Base-by-base conservation (phyloP, 169 alveolate species). In the Perkinsus olseni region DNA sequence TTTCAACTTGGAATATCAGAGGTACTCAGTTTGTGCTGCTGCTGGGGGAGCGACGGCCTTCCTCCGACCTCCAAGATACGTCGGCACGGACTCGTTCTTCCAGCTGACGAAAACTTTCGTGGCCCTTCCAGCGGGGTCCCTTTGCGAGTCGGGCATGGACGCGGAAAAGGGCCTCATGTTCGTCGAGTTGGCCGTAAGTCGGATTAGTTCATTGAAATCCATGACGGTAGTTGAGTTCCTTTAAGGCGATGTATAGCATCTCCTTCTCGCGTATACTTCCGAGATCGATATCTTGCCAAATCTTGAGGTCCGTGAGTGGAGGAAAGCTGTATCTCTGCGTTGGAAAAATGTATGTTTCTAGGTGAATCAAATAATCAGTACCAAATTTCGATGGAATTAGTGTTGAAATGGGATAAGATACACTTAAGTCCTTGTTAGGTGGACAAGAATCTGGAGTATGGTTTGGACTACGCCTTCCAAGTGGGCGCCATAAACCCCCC, bases 401-500 rank as follows among this genome's bases (percentile, higher is more conserved):
- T 40, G 50, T 3, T 40, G 21, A 11, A 40, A 40, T 40, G 11
- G 11, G 50, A 62, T 28, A 24, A 6, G 4, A 24, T 28, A 13
- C 28, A 24, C 13, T 8, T 13, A 24, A 6, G 0, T 24, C 17
- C 82, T 28, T 28, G 37, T 62, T 4, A 62, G 82, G 31, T 62
- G 37, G 82, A 8, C 17, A 24, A 62, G 31, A 62, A 62, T 8
- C 13, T 62, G 82, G 82, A 39, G 74, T 38, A 6, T 36, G 92
- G 92, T n/a, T 28, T 91, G 74, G 74, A 91, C 74, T 91, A 91
- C 74, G 92, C 74, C 31, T 91, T 91, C 48, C 50, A 38, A 39
- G 39, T 91, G 37, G 82, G 82, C 34, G 82, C 82, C 36, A 62
- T 62, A 3, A 62, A 62, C 31, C 82, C 82, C 28, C 34, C 82